Evolutionary conservation across 768 basidiomycete species (phyloP).

Genomic region (Pleurotus giganteus): DNA sequence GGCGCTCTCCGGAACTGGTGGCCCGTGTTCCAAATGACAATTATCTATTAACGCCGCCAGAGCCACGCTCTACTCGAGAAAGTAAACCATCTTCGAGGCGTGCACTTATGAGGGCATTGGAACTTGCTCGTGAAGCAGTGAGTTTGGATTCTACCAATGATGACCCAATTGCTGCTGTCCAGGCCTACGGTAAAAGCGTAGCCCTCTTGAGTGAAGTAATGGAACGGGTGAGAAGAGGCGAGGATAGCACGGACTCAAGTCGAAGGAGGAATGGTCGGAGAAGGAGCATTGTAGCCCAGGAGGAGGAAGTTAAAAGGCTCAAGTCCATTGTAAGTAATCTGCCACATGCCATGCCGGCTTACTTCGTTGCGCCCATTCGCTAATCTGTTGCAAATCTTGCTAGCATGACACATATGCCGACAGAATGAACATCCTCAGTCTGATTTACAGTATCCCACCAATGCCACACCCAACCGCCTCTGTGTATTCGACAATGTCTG

Average conservation of each 20-base stretch:
- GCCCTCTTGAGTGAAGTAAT: constrained; percentile 88
- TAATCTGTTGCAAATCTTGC: neutral
- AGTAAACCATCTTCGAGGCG: constrained; percentile 75
- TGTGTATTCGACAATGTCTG: constrained; percentile 28
- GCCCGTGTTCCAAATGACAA: constrained; percentile 5
- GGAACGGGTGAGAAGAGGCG: constrained; percentile 84
- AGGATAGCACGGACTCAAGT: constrained; percentile 69
- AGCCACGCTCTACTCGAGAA: constrained; percentile 41
- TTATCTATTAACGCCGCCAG: constrained; percentile 22
- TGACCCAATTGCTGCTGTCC: constrained; percentile 85
- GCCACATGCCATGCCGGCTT: neutral
- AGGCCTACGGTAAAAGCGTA: constrained; percentile 85
- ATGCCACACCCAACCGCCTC: constrained; percentile 57
- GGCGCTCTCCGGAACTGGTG: constrained; percentile 10
- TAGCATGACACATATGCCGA: constrained; percentile 96
- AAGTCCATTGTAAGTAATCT: constrained; percentile 75
- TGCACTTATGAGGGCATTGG: constrained; percentile 81
- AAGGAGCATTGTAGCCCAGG: constrained; percentile 83
- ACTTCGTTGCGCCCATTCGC: constrained; percentile 7
- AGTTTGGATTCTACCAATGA: constrained; percentile 85
- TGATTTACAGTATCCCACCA: constrained; percentile 85
- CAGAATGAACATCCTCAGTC: constrained; percentile 88
- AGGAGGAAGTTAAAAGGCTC: constrained; percentile 84
- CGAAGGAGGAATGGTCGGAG: constrained; percentile 59
- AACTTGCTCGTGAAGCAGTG: constrained; percentile 88